phyloP scores from a whole-genome alignment of 441 rosid genomes.

The Breynia disticha region DNA sequence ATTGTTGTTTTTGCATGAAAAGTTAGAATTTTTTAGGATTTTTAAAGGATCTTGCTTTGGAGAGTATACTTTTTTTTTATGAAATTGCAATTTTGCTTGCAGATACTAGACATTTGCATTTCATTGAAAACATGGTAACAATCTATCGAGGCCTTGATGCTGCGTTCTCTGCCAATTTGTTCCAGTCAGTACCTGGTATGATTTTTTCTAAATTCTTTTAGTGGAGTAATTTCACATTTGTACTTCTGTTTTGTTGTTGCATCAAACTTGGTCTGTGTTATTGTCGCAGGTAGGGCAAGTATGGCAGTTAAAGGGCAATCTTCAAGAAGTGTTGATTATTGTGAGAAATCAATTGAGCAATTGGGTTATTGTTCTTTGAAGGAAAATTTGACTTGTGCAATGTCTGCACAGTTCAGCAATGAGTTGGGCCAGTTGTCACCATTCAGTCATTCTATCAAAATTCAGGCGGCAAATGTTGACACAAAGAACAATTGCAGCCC shows the following conservation, averaged over 20 bases:
- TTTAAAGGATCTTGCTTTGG: too few relatives aligned
- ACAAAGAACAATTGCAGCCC: constrained; percentile 8
- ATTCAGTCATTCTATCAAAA: constrained; percentile 12
- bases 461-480: constrained; percentile 17
- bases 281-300: constrained; percentile 14
- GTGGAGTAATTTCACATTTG: neutral
- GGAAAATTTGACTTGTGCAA: constrained; percentile 16
- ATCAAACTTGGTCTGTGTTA: neutral
- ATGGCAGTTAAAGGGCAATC: constrained; percentile 6
- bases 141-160: constrained; percentile 58
- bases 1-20: too few relatives aligned
- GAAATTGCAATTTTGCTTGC: constrained; percentile 15
- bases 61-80: neutral
- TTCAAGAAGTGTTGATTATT: constrained; percentile 9
- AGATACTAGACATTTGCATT: constrained; percentile 46
- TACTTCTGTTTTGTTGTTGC: neutral
- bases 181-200: constrained; percentile 25
- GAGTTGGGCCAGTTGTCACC: constrained; percentile 6
- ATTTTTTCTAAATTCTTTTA: neutral
- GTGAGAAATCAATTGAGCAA: constrained; percentile 1
- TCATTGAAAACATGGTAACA: constrained; percentile 49
- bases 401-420: neutral
- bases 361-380: constrained; percentile 5
- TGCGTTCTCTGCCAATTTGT: constrained; percentile 31
- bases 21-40: too few relatives aligned